Conservation (phyloP, 306 rosid genomes). For the Sophora flavescens region DNA sequence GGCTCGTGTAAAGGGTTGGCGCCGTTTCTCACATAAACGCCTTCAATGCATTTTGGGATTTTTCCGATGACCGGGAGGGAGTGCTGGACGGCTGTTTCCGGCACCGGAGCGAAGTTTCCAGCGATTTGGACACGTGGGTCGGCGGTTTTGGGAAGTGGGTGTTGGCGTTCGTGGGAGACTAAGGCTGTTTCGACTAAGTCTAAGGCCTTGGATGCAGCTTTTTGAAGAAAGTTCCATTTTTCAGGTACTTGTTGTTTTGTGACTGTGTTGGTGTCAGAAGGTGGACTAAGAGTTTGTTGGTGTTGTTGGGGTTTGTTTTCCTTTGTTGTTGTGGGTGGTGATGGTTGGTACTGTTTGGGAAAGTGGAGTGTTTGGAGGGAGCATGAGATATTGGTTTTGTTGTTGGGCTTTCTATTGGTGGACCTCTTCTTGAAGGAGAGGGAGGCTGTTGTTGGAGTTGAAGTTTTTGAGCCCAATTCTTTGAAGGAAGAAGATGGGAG, state of each 20-base stretch:
- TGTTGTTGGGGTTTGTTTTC: constrained; percentile 19
- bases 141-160: constrained; percentile 83
- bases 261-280: neutral
- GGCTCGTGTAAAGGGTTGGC: constrained; percentile 94
- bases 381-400: constrained; percentile 20
- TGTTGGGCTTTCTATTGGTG: neutral
- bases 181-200: constrained; percentile 69
- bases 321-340: constrained; percentile 28
- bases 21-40: constrained; percentile 89
- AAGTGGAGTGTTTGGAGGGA: constrained; percentile 74
- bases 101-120: constrained; percentile 94
- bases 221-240: constrained; percentile 66
- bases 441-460: constrained; percentile 35
- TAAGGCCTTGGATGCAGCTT: constrained; percentile 65
- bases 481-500: constrained; percentile 35
- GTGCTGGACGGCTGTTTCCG: constrained; percentile 61
- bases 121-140: constrained; percentile 93
- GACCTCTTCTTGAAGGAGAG: constrained; percentile 36
- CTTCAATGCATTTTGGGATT: constrained; percentile 79
- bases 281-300: neutral
- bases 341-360: constrained; percentile 53
- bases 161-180: constrained; percentile 58
- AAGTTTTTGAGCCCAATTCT: constrained; percentile 28
- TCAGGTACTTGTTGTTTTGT: constrained; percentile 6
- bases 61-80: constrained; percentile 62